phyloP scores from a whole-genome alignment of 106 monocot species.

The Hemerocallis citrina region DNA sequence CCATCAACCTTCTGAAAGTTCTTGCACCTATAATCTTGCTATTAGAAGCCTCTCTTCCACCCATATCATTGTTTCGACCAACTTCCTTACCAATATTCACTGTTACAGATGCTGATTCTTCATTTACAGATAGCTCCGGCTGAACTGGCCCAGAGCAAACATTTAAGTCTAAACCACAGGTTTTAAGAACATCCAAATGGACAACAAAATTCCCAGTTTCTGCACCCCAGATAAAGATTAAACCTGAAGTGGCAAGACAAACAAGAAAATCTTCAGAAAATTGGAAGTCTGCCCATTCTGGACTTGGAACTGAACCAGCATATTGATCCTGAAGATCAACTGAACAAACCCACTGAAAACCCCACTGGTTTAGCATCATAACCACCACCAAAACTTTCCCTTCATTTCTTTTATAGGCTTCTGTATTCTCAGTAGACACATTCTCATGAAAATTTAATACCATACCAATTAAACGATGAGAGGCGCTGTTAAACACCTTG shows the following conservation, averaged over 20 bases:
- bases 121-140: background rate
- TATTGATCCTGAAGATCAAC: slow-evolving; percentile 34
- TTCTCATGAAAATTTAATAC: slow-evolving; percentile 32
- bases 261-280: slow-evolving; percentile 60
- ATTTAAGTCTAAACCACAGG: slow-evolving; percentile 16
- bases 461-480: slow-evolving; percentile 54
- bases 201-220: slow-evolving; percentile 37
- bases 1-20: slow-evolving; percentile 52
- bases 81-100: background rate
- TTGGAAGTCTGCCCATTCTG: slow-evolving; percentile 77
- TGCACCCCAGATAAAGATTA: slow-evolving; percentile 45
- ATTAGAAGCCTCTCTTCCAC: slow-evolving; percentile 5
- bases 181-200: slow-evolving; percentile 28
- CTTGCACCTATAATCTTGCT: slow-evolving; percentile 1
- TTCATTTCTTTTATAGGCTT: slow-evolving; percentile 4
- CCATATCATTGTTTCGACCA: slow-evolving; percentile 1
- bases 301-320: slow-evolving; percentile 17
- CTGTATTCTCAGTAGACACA: background rate
- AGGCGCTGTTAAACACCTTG: slow-evolving; percentile 56
- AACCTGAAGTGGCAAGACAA: slow-evolving; percentile 56
- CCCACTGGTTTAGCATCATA: slow-evolving; percentile 52
- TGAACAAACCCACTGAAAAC: slow-evolving; percentile 70
- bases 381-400: slow-evolving; percentile 42
- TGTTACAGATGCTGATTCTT: background rate
- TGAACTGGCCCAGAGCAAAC: slow-evolving; percentile 2